Conservation (phyloP, 148 eudicot genomes). For the Fagopyrum esculentum region DNA sequence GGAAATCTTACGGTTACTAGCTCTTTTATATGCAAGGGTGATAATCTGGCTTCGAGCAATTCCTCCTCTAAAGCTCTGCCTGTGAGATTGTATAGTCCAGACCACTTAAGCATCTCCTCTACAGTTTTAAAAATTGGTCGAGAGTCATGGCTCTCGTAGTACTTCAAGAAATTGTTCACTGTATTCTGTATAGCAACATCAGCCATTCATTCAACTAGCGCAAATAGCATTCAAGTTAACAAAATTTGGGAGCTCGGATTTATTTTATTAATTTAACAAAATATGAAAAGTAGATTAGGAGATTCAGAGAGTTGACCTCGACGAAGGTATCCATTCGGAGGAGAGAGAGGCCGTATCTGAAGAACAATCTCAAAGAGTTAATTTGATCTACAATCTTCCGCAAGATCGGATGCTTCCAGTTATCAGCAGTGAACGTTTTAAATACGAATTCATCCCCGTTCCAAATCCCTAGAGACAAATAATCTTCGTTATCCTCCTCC, state of each 20-base stretch:
- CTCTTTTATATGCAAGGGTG: slow-evolving; percentile 69
- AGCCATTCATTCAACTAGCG: not conserved
- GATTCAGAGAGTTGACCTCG: slow-evolving; percentile 36
- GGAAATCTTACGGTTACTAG: slow-evolving; percentile 61
- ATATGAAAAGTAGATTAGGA: not conserved
- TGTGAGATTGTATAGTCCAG: slow-evolving; percentile 73
- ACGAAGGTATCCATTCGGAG: slow-evolving; percentile 55
- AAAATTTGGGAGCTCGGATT: not conserved
- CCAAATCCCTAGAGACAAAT: slow-evolving; percentile 64
- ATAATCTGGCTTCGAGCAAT: slow-evolving; percentile 55
- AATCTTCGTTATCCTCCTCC: slow-evolving; percentile 24
- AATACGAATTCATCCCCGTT: slow-evolving; percentile 53
- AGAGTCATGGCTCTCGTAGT: slow-evolving; percentile 47
- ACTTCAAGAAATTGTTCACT: slow-evolving; percentile 55
- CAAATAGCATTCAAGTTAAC: not conserved
- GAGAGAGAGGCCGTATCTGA: slow-evolving; percentile 71
- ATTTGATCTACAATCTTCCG: slow-evolving; percentile 33
- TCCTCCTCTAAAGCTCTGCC: slow-evolving; percentile 57
- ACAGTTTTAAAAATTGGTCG: slow-evolving; percentile 72
- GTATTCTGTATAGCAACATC: slow-evolving; percentile 33
- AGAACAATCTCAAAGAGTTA: slow-evolving; percentile 40
- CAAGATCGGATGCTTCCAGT: slow-evolving; percentile 24
- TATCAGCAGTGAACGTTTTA: slow-evolving; percentile 32
- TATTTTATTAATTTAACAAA: not conserved
- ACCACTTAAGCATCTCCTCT: slow-evolving; percentile 92